Evolutionary conservation across 2,329 filamentous ascomycete genomes (phyloP), one percentile per base, ranked within the genome.

Genomic region (Penicillium psychrosexuale): DNA sequence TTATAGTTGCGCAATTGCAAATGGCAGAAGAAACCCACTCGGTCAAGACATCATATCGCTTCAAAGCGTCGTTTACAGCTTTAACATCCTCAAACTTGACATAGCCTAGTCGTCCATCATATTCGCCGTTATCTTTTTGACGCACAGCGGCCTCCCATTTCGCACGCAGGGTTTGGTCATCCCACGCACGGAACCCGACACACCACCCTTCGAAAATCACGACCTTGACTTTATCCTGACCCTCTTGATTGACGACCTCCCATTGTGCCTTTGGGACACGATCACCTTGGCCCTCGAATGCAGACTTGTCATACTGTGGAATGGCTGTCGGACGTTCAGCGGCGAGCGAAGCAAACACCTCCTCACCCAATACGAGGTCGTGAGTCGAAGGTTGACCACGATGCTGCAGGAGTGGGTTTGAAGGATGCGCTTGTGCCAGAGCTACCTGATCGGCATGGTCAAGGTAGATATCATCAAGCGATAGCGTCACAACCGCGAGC

Each of bases 131-230:
- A 70, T 83, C 71, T 69, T 80, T 62, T 47, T 71, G 69, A 3
- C 52, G 59, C 19, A 75, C 73, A 5, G 81, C 81, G 30, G 74
- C 74, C 49, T 77, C 73, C 71, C 83, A 83, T 57, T 80, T 82
- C 67, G 78, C 76, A 62, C 79, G 79, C 3, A 84, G 70, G 28
- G 80, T 78, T 4, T 83, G 70, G 5, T 81, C 78, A n/a, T 75
- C 64, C 12, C 92, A 72, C 0, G 87, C 73, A 6, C 86, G 84
- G 75, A 96, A 96, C 3, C 91, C 92, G 12, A 96, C 85, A 71
- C 88, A 94, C 92, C 91, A 96, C 17, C 92, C 91, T 72, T 97
- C 91, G 60, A 96, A 86, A 48, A 96, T 83, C 22, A 96, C 81
- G 7, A 93, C 84, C 48, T 82, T 79, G 2, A 84, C 65, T 38